Conservation (phyloP, 1,284 basidiomycete genomes). For the Marasmius oreades region DNA sequence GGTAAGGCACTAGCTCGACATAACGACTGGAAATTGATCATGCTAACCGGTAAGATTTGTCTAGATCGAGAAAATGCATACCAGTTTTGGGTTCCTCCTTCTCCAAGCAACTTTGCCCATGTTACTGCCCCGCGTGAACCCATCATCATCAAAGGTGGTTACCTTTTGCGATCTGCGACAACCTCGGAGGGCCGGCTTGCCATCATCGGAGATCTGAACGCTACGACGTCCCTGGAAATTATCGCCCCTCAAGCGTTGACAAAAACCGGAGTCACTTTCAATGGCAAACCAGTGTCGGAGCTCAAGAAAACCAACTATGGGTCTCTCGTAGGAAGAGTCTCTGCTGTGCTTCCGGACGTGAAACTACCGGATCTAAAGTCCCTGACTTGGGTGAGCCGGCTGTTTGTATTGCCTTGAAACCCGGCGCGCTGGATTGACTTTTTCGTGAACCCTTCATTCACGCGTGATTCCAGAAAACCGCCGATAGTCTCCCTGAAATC, state of each 20-base stretch:
- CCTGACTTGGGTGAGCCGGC: slow-evolving; percentile 31
- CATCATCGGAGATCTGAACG: slow-evolving; percentile 39
- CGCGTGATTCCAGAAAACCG: slow-evolving; percentile 27
- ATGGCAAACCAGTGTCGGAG: slow-evolving; percentile 26
- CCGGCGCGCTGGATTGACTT: too few relatives aligned
- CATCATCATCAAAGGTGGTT: slow-evolving; percentile 45
- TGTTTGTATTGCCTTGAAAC: neutral
- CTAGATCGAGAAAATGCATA: slow-evolving; percentile 46
- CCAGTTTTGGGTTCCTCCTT: slow-evolving; percentile 45
- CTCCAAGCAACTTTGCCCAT: slow-evolving; percentile 30
- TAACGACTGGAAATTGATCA: neutral
- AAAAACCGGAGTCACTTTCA: slow-evolving; percentile 36
- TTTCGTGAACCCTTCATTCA: too few relatives aligned
- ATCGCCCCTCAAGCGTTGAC: slow-evolving; percentile 37
- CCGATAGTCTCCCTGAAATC: slow-evolving; percentile 37
- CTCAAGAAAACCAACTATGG: slow-evolving; percentile 36
- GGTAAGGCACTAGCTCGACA: slow-evolving; percentile 25
- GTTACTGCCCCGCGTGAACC: slow-evolving; percentile 36
- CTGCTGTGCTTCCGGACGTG: slow-evolving; percentile 28
- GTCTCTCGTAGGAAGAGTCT: slow-evolving; percentile 27
- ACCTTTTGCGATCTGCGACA: slow-evolving; percentile 39
- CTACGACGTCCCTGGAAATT: slow-evolving; percentile 39
- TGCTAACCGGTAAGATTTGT: neutral
- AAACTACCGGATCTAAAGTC: slow-evolving; percentile 29
- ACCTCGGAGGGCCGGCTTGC: slow-evolving; percentile 31